Conservation (phyloP, 257 asterid genomes). For the Solanum stenotomum region DNA sequence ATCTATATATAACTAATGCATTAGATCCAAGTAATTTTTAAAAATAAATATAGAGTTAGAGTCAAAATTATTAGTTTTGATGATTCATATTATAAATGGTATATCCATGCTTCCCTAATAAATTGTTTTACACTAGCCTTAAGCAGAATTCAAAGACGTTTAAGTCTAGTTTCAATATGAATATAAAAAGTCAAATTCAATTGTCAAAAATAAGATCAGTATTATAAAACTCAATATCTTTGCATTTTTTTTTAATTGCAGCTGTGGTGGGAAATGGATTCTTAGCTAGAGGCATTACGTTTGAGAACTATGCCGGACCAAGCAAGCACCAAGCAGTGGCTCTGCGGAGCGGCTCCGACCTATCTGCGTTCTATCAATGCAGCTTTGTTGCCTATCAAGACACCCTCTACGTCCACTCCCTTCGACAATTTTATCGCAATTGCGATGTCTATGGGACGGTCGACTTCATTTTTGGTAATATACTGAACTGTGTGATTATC, state of each 20-base stretch:
- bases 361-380: slow-evolving; percentile 72
- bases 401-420: slow-evolving; percentile 86
- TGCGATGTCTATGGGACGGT: slow-evolving; percentile 88
- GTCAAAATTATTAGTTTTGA: too few relatives aligned
- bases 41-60: too few relatives aligned
- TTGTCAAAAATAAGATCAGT: not conserved
- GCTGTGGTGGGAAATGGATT: slow-evolving; percentile 81
- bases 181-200: too few relatives aligned
- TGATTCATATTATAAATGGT: too few relatives aligned
- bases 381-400: slow-evolving; percentile 89
- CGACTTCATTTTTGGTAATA: slow-evolving; percentile 82
- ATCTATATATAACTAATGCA: too few relatives aligned
- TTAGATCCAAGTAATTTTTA: too few relatives aligned
- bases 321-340: slow-evolving; percentile 97
- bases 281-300: slow-evolving; percentile 70
- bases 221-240: not conserved
- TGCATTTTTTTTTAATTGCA: slow-evolving; percentile 1
- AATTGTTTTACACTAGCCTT: too few relatives aligned
- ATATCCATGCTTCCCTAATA: not conserved
- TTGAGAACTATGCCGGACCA: slow-evolving; percentile 90
- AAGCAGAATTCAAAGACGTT: not conserved
- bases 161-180: not conserved
- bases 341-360: slow-evolving; percentile 72
- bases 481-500: accelerated
- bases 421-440: slow-evolving; percentile 79